Evolutionary conservation across 2,329 filamentous ascomycete species (phyloP).

Genomic region (Septoria linicola): DNA sequence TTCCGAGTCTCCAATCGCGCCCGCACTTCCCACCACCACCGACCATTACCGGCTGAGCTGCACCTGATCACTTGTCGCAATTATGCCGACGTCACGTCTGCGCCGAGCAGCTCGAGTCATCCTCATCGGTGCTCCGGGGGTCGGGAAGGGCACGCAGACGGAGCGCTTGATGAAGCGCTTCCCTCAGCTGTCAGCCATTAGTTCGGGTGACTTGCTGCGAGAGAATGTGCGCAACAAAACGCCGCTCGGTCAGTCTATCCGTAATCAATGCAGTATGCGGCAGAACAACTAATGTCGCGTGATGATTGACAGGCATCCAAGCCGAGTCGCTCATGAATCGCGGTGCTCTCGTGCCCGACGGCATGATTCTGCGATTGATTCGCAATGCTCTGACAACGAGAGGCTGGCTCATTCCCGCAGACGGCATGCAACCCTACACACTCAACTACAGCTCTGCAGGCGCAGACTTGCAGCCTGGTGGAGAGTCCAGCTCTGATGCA

Average conservation of each 20-base stretch:
- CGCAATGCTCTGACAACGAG: conserved; percentile 81
- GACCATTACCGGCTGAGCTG: neutral
- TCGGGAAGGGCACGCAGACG: conserved; percentile 91
- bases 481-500: conserved; percentile 23
- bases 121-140: conserved; percentile 90
- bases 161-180: conserved; percentile 83
- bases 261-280: neutral
- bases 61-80: neutral
- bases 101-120: conserved; percentile 79
- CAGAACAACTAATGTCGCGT: conserved; percentile 19
- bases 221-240: conserved; percentile 90
- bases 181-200: conserved; percentile 85
- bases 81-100: too few species aligned
- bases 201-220: conserved; percentile 87
- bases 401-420: conserved; percentile 66
- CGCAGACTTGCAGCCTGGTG: conserved; percentile 33
- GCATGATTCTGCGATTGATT: conserved; percentile 88
- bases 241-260: conserved; percentile 66
- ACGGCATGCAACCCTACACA: conserved; percentile 47
- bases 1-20: conserved; percentile 17
- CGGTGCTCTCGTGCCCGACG: conserved; percentile 86
- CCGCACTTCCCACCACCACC: neutral
- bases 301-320: conserved; percentile 69
- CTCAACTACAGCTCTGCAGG: conserved; percentile 42
- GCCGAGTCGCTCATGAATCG: conserved; percentile 85